phyloP scores from a whole-genome alignment of 176 grass and related monocot species.

The Miscanthus lutarioriparius region DNA sequence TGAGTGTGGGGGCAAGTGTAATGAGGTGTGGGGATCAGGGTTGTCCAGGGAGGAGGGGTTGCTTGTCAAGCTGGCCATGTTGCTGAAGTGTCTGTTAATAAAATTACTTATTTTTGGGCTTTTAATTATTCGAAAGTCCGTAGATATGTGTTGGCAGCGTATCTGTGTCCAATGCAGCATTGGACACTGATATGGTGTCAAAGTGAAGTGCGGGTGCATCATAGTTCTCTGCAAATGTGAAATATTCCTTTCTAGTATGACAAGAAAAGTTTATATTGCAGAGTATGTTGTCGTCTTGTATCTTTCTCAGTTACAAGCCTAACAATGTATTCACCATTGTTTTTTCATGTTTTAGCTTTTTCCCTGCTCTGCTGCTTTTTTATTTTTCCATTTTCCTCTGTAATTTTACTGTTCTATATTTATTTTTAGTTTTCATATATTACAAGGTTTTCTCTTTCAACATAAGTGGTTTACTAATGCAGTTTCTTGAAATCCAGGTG shows the following conservation, averaged over 20 bases:
- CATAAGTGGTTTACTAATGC: conserved; percentile 16
- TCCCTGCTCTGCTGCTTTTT: conserved; percentile 11
- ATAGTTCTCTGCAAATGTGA: neutral
- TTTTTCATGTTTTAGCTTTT: neutral
- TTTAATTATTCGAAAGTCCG: neutral
- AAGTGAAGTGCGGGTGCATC: neutral
- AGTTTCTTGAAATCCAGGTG: conserved; percentile 54
- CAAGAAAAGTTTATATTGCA: neutral
- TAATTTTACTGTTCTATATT: neutral
- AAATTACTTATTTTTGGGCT: neutral
- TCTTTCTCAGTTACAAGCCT: conserved; percentile 5
- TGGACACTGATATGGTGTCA: neutral
- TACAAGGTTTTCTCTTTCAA: conserved; percentile 6
- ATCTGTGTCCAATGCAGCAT: neutral
- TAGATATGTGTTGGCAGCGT: neutral
- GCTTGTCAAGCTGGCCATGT: neutral
- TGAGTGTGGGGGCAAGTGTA: neutral
- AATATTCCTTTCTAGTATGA: neutral
- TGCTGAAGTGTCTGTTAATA: neutral
- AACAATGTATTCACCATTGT: neutral
- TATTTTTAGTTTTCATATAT: neutral
- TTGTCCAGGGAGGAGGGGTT: neutral
- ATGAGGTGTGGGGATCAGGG: neutral
- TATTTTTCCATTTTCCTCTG: neutral
- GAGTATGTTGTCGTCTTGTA: neutral